These are phyloP conservation scores for Ogataea nitratoaversa DNA, from an alignment of 805 yeast species.

Conservation along the genomic window DNA sequence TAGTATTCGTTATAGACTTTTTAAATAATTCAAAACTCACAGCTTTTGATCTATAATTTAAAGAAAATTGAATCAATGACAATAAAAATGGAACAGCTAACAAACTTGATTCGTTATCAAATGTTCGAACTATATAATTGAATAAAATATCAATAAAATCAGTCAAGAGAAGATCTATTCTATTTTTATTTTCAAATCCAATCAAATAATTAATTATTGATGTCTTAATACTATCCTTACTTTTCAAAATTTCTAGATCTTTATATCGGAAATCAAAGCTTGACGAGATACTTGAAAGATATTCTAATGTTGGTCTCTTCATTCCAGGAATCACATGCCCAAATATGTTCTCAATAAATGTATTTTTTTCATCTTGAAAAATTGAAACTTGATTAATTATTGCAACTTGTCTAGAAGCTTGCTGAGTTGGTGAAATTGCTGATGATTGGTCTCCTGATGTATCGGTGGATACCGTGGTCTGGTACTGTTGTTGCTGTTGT, in stretches of 20 bases:
- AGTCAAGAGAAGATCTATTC: constrained; percentile 48
- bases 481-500: not conserved
- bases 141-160: constrained; percentile 36
- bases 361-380: constrained; percentile 35
- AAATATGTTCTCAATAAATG: constrained; percentile 34
- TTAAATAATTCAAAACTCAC: constrained; percentile 37
- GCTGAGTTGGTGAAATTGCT: not conserved
- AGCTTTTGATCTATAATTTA: constrained; percentile 62
- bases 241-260: constrained; percentile 26
- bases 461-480: not conserved
- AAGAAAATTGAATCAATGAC: constrained; percentile 49
- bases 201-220: constrained; percentile 41
- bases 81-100: constrained; percentile 57
- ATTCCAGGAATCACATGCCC: constrained; percentile 36
- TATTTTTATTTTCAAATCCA: constrained; percentile 34
- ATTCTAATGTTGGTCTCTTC: constrained; percentile 28
- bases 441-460: not conserved
- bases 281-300: constrained; percentile 32
- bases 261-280: constrained; percentile 23
- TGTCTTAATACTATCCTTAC: constrained; percentile 26
- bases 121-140: constrained; percentile 24
- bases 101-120: constrained; percentile 14
- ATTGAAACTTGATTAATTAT: constrained; percentile 28
- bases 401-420: constrained; percentile 18
- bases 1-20: constrained; percentile 24